A percentile compares a stretch with the other conserved stretches of the same genome.
phyloP scores from a whole-genome alignment of 306 rosid genomes.

The Rubus idaeus region DNA sequence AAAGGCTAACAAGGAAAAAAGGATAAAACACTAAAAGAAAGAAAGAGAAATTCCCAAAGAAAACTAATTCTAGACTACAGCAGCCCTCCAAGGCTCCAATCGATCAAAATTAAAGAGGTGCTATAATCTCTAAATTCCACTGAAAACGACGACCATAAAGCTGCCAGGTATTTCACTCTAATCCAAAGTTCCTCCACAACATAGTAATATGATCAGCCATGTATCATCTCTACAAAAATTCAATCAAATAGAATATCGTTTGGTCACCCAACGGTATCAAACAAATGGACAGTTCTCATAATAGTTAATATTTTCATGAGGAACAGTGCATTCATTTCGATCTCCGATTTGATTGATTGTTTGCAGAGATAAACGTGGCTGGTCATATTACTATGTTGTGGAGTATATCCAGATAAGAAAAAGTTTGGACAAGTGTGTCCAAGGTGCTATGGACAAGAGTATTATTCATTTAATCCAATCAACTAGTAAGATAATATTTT shows the following conservation, averaged over 20 bases:
- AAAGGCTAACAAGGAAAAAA: no score
- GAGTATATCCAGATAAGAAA: not conserved
- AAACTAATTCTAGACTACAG: no score
- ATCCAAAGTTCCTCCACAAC: no score
- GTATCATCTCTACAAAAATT: not conserved
- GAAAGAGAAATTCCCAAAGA: no score
- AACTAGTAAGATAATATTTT: not conserved
- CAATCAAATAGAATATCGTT: not conserved
- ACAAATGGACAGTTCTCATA: not conserved
- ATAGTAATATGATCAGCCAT: no score
- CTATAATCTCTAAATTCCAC: no score
- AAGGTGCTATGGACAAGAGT: not conserved
- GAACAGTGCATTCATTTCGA: not conserved
- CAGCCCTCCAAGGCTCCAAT: no score
- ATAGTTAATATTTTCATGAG: not conserved
- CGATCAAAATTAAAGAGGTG: no score
- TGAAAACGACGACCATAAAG: no score
- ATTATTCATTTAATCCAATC: not conserved
- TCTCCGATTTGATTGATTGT: not conserved
- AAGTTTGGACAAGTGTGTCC: not conserved
- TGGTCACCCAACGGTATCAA: constrained; percentile 1
- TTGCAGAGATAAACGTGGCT: not conserved
- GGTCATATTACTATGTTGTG: not conserved
- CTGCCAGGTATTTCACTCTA: no score
- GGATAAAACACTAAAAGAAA: no score